Evolutionary conservation across 768 basidiomycete species (phyloP), one percentile per base, ranked within the genome.

Genomic region (Phaffia tasmanica): DNA sequence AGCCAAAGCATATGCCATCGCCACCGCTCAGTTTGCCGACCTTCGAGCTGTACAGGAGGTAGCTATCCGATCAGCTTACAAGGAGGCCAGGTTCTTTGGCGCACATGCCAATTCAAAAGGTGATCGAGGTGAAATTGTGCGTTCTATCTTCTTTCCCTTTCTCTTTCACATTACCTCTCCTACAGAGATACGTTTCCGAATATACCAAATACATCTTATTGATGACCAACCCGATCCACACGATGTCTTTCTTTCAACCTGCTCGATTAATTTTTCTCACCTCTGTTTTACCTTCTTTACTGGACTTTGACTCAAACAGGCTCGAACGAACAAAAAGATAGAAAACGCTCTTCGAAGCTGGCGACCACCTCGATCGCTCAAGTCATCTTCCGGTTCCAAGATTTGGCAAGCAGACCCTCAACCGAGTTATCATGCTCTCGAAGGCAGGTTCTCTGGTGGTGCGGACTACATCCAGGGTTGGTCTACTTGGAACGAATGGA

Each of bases 1-100:
- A 32, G 84, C 87, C 3, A 77, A 84, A 56, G 94, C 95, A 16
- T 99, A 99, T 75, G 80, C 81, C 1, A 78, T 80, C 15, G 86
- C 89, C 32, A 81, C 92, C 14, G 81, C 84, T 6, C 89, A 98
- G 76, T 99, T 92, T 78, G 87, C 89, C 56, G 80, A 89, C 19
- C 81, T 99, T 50, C 85, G 92, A 49, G 85, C 90, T 47, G 86
- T 89, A 76, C 85, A 87, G 72, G 83, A 90, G 72, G 81, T 90
- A 58, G 82, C 88, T 1, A 84, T 83, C 49, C 79, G 81, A 3
- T 83, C 89, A 62, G 93, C 94, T 23, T 82, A 81, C 21, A 78
- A 85, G 72, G 91, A 98, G 77, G 91, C 92, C 18, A 81, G 86
- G 71, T 76, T 82, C 9, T 81, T 86, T 73, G 92, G 92, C 50